Percentiles rank a stretch among this genome's conserved stretches.
phyloP scores from a whole-genome alignment of 2,329 filamentous ascomycete species.

The Aspergillus novoparasiticus region DNA sequence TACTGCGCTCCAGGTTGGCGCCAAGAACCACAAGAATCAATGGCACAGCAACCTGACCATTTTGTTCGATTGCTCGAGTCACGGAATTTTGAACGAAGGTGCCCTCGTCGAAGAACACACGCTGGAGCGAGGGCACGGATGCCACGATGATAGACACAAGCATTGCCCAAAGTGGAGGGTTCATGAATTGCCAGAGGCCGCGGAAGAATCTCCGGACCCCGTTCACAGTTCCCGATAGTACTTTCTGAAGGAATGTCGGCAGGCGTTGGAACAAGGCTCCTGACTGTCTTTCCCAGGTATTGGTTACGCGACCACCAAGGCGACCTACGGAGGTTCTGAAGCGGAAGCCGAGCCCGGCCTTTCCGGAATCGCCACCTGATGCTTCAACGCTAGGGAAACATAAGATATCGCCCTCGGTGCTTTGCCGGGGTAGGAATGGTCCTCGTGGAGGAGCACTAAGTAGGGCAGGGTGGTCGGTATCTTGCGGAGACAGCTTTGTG shows the following conservation, averaged over 20 bases:
- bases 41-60: constrained; percentile 87
- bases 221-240: constrained; percentile 46
- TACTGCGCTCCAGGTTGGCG: constrained; percentile 91
- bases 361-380: constrained; percentile 27
- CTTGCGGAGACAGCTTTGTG: constrained; percentile 33
- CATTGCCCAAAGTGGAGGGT: constrained; percentile 98
- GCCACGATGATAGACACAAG: constrained; percentile 86
- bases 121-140: constrained; percentile 79
- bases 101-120: constrained; percentile 82
- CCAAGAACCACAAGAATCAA: constrained; percentile 94
- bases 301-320: constrained; percentile 21
- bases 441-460: constrained; percentile 37
- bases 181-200: constrained; percentile 93
- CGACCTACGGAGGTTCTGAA: constrained; percentile 27
- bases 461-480: constrained; percentile 22
- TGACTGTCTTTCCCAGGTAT: constrained; percentile 25
- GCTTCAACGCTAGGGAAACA: constrained; percentile 55
- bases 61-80: constrained; percentile 81
- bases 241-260: constrained; percentile 56
- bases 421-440: constrained; percentile 42
- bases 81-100: constrained; percentile 93
- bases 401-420: constrained; percentile 58
- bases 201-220: constrained; percentile 56
- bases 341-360: constrained; percentile 33
- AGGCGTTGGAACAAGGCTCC: constrained; percentile 50